Percentiles rank a stretch among this genome's conserved stretches.
These are phyloP conservation scores for Leucogyrophana mollusca DNA, from an alignment of 768 basidiomycete genomes.

Conservation along the genomic window DNA sequence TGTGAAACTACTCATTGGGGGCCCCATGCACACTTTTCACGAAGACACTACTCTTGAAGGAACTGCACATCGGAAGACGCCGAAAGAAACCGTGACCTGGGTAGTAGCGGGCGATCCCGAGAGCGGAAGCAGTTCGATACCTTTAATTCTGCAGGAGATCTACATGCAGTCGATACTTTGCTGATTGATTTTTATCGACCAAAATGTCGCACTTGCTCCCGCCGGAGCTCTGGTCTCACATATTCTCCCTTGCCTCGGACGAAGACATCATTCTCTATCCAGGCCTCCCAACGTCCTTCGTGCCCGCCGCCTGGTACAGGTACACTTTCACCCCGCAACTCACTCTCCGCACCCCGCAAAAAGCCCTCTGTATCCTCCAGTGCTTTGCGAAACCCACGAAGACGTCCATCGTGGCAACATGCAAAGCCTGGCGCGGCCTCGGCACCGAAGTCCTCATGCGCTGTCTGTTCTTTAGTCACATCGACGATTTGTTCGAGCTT, in stretches of 20 bases:
- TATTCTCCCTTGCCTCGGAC: conserved; percentile 70
- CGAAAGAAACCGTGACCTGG: no score
- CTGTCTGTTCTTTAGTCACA: conserved; percentile 65
- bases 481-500: conserved; percentile 50
- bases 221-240: conserved; percentile 66
- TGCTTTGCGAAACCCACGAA: conserved; percentile 61
- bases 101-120: no score
- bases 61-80: no score
- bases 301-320: conserved; percentile 71
- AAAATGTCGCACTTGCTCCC: conserved; percentile 50
- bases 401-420: conserved; percentile 72
- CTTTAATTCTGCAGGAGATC: no score
- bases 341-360: conserved; percentile 54
- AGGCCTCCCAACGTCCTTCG: conserved; percentile 59
- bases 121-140: no score
- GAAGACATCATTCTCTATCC: conserved; percentile 68
- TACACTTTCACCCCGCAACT: neutral
- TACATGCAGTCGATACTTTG: no score
- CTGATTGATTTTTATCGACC: no score
- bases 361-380: conserved; percentile 57
- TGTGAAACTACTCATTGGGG: no score
- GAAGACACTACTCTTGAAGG: no score
- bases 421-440: conserved; percentile 58
- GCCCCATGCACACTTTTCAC: no score
- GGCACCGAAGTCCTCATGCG: conserved; percentile 69